Percentiles rank a stretch among this genome's conserved stretches.
These are phyloP conservation scores for Yamadazyma conglobata DNA, from an alignment of 1,139 yeast genomes.

Conservation along the genomic window DNA sequence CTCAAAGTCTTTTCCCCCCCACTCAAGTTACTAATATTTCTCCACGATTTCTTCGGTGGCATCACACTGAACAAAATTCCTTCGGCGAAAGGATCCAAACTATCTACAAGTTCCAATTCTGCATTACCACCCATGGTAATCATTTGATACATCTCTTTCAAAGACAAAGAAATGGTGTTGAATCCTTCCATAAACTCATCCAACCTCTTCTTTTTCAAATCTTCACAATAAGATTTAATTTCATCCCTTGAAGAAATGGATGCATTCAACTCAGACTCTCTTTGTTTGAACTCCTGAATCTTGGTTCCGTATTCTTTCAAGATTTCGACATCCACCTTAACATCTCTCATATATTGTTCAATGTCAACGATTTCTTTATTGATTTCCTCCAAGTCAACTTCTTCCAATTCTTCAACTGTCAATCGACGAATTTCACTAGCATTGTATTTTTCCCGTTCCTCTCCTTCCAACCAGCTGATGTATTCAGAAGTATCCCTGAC, in stretches of 20 bases:
- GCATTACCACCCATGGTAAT: constrained; percentile 99
- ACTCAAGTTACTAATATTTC: constrained; percentile 87
- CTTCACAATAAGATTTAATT: constrained; percentile 62
- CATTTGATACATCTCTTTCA: constrained; percentile 97
- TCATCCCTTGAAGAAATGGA: constrained; percentile 69
- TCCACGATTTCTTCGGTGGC: constrained; percentile 99
- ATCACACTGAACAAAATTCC: constrained; percentile 95
- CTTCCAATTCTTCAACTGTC: constrained; percentile 51
- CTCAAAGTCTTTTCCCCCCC: constrained; percentile 98
- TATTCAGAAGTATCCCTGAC: constrained; percentile 52
- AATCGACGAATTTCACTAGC: constrained; percentile 39
- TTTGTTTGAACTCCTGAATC: constrained; percentile 56
- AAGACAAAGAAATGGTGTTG: constrained; percentile 76
- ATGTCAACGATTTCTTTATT: constrained; percentile 52
- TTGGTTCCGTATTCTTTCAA: constrained; percentile 74
- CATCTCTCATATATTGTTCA: constrained; percentile 54
- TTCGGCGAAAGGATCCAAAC: constrained; percentile 96
- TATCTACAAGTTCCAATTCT: constrained; percentile 90
- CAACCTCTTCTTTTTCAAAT: constrained; percentile 66
- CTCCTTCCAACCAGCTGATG: constrained; percentile 47
- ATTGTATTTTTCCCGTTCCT: constrained; percentile 31
- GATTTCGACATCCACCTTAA: constrained; percentile 69
- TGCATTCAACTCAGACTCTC: constrained; percentile 63
- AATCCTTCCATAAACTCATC: constrained; percentile 95
- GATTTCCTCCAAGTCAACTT: constrained; percentile 48